A percentile compares a stretch with the other conserved stretches of the same genome.
Evolutionary conservation across 495 filamentous ascomycete genomes (phyloP).

Genomic region (Penicillium ucsense): DNA sequence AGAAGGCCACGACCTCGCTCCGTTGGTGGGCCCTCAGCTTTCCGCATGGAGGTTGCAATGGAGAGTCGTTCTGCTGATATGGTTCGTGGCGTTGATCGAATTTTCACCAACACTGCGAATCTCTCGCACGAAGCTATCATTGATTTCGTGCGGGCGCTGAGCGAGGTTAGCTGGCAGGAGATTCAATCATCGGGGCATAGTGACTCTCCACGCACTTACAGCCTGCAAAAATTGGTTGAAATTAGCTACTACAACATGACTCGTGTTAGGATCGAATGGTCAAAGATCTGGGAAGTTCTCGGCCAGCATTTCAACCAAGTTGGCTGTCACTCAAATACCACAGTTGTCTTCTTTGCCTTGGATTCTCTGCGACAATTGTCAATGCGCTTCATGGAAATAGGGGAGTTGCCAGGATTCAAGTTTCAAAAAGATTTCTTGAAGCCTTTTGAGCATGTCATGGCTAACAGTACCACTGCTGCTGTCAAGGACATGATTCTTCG

Average conservation of each 20-base stretch:
- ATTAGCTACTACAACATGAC: conserved; percentile 99
- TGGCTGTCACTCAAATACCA: conserved; percentile 89
- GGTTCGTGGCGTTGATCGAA: conserved; percentile 82
- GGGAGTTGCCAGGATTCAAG: conserved; percentile 95
- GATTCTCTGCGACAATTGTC: conserved; percentile 91
- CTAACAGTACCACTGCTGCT: conserved; percentile 75
- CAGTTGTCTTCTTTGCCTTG: conserved; percentile 92
- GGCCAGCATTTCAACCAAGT: conserved; percentile 97
- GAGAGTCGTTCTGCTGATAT: conserved; percentile 89
- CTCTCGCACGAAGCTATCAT: conserved; percentile 92
- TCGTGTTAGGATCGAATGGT: conserved; percentile 96
- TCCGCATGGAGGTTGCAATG: conserved; percentile 77
- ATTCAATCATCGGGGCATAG: conserved; percentile 94
- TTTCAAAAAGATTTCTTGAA: conserved; percentile 99
- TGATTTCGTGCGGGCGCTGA: conserved; percentile 88
- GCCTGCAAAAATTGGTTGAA: conserved; percentile 94
- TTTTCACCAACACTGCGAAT: conserved; percentile 92
- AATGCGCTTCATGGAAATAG: conserved; percentile 98
- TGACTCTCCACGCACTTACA: conserved; percentile 90
- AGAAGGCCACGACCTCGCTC: conserved; percentile 57
- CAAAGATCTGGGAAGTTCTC: conserved; percentile 89
- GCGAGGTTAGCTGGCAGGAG: conserved; percentile 97
- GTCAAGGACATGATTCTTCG: conserved; percentile 97
- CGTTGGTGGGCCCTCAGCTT: conserved; percentile 52
- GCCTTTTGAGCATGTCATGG: conserved; percentile 95